Conservation (phyloP, 2,329 filamentous ascomycete species). For the Aspergillus bombycis region DNA sequence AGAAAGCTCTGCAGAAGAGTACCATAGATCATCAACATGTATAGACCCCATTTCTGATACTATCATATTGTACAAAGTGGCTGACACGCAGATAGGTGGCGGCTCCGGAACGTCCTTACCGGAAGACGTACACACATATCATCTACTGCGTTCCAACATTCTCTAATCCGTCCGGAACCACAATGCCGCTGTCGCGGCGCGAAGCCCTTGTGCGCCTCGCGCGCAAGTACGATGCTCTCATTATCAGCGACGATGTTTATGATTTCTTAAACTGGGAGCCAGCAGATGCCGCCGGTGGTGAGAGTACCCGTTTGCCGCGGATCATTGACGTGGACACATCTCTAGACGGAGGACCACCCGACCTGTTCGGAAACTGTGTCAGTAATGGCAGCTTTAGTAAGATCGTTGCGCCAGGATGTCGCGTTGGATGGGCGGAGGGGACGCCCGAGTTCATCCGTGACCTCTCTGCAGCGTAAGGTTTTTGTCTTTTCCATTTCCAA, state of each 20-base stretch:
- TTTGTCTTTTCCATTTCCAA: conserved; percentile 17
- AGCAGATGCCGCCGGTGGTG: conserved; percentile 36
- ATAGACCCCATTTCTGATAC: not conserved
- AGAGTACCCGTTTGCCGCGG: conserved; percentile 54
- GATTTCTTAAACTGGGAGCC: conserved; percentile 80
- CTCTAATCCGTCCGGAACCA: conserved; percentile 82
- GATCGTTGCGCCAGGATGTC: conserved; percentile 74
- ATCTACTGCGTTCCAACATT: conserved; percentile 89
- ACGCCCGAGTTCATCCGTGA: conserved; percentile 60
- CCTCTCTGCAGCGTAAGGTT: conserved; percentile 56
- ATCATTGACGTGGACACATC: conserved; percentile 75
- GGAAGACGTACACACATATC: conserved; percentile 81
- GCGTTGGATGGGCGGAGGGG: conserved; percentile 82
- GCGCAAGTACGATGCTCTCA: conserved; percentile 73
- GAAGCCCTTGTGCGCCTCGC: conserved; percentile 72
- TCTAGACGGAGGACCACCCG: conserved; percentile 63
- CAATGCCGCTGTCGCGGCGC: conserved; percentile 72
- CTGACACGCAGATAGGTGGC: not conserved
- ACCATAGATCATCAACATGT: not conserved
- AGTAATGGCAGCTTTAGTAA: conserved; percentile 80
- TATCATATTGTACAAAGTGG: conserved; percentile 15
- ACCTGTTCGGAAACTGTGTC: conserved; percentile 74
- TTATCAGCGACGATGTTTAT: conserved; percentile 90
- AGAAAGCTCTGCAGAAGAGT: conserved; percentile 42
- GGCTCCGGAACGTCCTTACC: conserved; percentile 54